Percentiles rank a stretch among this genome's conserved stretches.
phyloP scores from a whole-genome alignment of 2,329 filamentous ascomycete species.

The Exophiala aquamarina region DNA sequence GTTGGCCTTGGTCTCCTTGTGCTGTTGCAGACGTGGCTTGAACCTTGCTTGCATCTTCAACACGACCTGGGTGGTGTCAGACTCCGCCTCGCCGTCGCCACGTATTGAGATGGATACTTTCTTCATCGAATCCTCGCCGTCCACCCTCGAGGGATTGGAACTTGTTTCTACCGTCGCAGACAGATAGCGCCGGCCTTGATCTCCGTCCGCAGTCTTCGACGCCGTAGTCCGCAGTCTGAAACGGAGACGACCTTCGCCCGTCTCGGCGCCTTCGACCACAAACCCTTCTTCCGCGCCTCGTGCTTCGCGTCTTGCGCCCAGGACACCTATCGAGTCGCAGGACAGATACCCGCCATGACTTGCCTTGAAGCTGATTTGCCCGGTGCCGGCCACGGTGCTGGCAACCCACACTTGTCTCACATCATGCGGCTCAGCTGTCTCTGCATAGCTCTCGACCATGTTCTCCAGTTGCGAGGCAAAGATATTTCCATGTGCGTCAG shows the following conservation, averaged over 20 bases:
- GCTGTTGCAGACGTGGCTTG: conserved; percentile 77
- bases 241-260: conserved; percentile 8
- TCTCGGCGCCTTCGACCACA: conserved; percentile 13
- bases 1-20: conserved; percentile 77
- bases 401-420: conserved; percentile 95
- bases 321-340: conserved; percentile 26
- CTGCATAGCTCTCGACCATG: conserved; percentile 76
- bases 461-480: conserved; percentile 84
- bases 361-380: conserved; percentile 75
- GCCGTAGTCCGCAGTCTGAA: conserved; percentile 19
- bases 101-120: conserved; percentile 25
- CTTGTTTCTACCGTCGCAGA: conserved; percentile 10
- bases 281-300: conserved; percentile 33
- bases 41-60: conserved; percentile 94
- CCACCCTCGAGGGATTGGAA: conserved; percentile 1
- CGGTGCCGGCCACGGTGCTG: conserved; percentile 74
- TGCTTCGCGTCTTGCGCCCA: conserved; percentile 28
- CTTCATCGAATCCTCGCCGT: conserved; percentile 10
- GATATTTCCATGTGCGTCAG: conserved; percentile 82
- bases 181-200: conserved; percentile 18
- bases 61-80: conserved; percentile 34
- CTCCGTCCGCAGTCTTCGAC: conserved; percentile 12
- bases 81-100: conserved; percentile 23
- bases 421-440: conserved; percentile 91
- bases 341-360: conserved; percentile 72